phyloP scores from a whole-genome alignment of 139 green algal genomes.

The Chlamydomonas schloesseri region DNA sequence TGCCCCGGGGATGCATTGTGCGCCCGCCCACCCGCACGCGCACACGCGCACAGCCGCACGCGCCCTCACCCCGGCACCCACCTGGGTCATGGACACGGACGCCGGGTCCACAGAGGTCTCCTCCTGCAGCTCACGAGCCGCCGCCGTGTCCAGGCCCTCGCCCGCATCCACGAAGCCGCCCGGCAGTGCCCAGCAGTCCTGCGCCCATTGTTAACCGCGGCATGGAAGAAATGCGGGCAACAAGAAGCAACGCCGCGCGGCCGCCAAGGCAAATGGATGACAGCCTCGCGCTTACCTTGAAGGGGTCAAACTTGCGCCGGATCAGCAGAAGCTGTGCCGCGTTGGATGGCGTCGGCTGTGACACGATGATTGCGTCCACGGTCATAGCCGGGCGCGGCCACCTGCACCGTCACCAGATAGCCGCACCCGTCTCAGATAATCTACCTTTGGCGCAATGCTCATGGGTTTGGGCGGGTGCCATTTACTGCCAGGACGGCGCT shows the following conservation, averaged over 20 bases:
- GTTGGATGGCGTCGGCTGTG: slow-evolving; percentile 29
- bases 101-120: slow-evolving; percentile 83
- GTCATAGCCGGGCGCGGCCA: slow-evolving; percentile 77
- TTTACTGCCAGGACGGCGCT: no score
- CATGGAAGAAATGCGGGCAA: background rate
- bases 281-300: no score
- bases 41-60: no score
- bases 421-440: no score
- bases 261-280: no score
- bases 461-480: no score
- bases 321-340: slow-evolving; percentile 77
- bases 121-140: slow-evolving; percentile 87
- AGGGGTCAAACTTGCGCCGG: slow-evolving; percentile 75
- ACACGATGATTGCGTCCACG: slow-evolving; percentile 75
- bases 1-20: no score
- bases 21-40: no score
- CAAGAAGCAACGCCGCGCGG: no score
- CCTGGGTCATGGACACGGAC: slow-evolving; percentile 63
- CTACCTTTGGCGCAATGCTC: no score
- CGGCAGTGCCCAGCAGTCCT: slow-evolving; percentile 85
- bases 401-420: slow-evolving; percentile 35
- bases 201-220: no score
- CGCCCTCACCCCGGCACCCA: no score
- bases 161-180: slow-evolving; percentile 91
- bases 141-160: slow-evolving; percentile 81